A percentile compares a stretch with the other conserved stretches of the same genome.
phyloP scores from a whole-genome alignment of 805 yeast species.

The Maudiozyma serrabonitensis region DNA sequence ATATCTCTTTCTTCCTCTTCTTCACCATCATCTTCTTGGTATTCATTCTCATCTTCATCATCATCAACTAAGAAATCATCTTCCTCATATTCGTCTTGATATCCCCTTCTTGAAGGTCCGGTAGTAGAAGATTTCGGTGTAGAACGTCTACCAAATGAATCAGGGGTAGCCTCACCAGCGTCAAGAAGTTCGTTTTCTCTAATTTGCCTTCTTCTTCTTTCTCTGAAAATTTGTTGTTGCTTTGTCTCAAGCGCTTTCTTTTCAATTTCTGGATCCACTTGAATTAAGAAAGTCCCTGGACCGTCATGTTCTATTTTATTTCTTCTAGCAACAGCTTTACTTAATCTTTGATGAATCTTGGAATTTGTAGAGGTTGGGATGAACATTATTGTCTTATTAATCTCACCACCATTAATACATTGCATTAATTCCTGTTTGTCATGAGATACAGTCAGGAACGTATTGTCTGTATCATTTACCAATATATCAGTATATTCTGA shows the following conservation, averaged over 20 bases:
- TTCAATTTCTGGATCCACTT: slow-evolving; percentile 59
- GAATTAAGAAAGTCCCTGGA: slow-evolving; percentile 33
- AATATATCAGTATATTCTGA: slow-evolving; percentile 76
- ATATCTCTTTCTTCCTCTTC: slow-evolving; percentile 16
- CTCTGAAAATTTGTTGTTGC: slow-evolving; percentile 53
- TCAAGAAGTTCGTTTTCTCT: slow-evolving; percentile 40
- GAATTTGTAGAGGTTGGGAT: slow-evolving; percentile 89
- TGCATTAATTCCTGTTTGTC: slow-evolving; percentile 59
- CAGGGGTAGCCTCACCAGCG: slow-evolving; percentile 10
- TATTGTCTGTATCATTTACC: slow-evolving; percentile 54
- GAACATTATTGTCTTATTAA: slow-evolving; percentile 59
- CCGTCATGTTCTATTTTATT: slow-evolving; percentile 28
- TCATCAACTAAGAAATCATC: slow-evolving; percentile 30
- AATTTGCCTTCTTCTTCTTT: slow-evolving; percentile 53
- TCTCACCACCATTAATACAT: slow-evolving; percentile 50
- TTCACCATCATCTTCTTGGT: slow-evolving; percentile 21
- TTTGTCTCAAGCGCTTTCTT: slow-evolving; percentile 59
- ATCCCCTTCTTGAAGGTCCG: slow-evolving; percentile 6
- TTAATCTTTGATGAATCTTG: slow-evolving; percentile 68
- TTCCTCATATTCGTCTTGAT: slow-evolving; percentile 27
- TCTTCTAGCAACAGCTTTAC: slow-evolving; percentile 48
- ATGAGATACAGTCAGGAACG: slow-evolving; percentile 61
- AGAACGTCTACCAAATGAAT: slow-evolving; percentile 14
- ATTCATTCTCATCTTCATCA: slow-evolving; percentile 26
- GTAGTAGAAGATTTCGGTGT: slow-evolving; percentile 5